Percentiles rank a stretch among this genome's conserved stretches.
Evolutionary conservation across 192 early-diverging fungal species (phyloP).

Genomic region (Gigaspora rosea): DNA sequence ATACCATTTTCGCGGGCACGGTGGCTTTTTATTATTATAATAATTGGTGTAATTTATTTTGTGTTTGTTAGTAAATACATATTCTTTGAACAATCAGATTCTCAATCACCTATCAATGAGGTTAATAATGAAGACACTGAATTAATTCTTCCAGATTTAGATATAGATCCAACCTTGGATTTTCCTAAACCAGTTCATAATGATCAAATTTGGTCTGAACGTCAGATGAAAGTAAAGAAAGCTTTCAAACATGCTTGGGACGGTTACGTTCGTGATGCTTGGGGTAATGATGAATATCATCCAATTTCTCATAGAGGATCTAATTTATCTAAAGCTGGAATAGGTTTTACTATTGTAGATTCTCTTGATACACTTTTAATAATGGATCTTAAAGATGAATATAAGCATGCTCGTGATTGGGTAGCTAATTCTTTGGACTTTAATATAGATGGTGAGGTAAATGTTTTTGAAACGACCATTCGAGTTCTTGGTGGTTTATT

Average conservation of each 20-base stretch:
- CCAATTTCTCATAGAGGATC: constrained; percentile 68
- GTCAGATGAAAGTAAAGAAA: constrained; percentile 58
- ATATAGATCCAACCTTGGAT: background rate
- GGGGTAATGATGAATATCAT: constrained; percentile 84
- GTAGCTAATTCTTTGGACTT: constrained; percentile 62
- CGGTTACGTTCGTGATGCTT: constrained; percentile 76
- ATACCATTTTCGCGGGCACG: no score
- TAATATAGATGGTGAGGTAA: constrained; percentile 66
- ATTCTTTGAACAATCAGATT: no score
- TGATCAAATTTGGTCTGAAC: constrained; percentile 44
- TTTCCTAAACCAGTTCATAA: background rate
- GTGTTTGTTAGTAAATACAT: no score
- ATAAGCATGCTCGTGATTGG: constrained; percentile 65
- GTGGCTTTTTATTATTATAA: no score
- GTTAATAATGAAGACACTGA: no score
- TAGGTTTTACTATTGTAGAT: constrained; percentile 85
- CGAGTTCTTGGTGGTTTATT: constrained; percentile 84
- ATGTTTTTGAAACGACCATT: constrained; percentile 87
- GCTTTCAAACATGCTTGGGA: constrained; percentile 82
- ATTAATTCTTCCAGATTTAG: background rate
- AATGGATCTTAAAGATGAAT: constrained; percentile 78
- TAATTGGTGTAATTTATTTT: no score
- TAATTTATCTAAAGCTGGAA: constrained; percentile 59
- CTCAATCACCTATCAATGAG: no score
- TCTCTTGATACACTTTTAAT: constrained; percentile 81